Evolutionary conservation across 176 grass and related monocot genomes (phyloP).

Genomic region (Bothriochloa decipiens): DNA sequence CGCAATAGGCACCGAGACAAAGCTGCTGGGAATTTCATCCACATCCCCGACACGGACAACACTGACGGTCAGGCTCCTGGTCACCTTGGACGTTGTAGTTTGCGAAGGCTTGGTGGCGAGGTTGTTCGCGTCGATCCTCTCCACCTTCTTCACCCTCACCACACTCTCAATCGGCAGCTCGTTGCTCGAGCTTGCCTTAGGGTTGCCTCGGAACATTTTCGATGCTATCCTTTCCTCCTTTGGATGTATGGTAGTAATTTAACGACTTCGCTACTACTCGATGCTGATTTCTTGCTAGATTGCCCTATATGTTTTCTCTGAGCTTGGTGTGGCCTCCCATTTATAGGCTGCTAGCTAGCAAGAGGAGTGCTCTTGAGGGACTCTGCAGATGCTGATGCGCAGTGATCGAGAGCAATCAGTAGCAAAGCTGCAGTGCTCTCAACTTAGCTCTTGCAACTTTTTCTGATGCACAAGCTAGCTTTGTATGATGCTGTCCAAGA

Average conservation of each 20-base stretch:
- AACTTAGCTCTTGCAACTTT: slow-evolving; percentile 4
- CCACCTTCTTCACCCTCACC: slow-evolving; percentile 50
- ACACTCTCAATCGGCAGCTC: slow-evolving; percentile 22
- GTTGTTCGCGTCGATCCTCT: slow-evolving; percentile 53
- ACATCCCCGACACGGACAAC: slow-evolving; percentile 21
- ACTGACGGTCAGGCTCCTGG: slow-evolving; percentile 19
- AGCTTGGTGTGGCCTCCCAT: slow-evolving; percentile 35
- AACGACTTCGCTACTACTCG: background rate
- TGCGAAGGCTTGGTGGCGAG: slow-evolving; percentile 16
- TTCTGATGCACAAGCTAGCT: slow-evolving; percentile 15
- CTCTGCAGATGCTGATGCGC: slow-evolving; percentile 30
- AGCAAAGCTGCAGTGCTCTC: background rate
- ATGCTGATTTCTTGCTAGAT: background rate
- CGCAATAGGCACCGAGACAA: slow-evolving; percentile 14
- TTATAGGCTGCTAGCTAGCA: slow-evolving; percentile 38
- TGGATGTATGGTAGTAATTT: background rate
- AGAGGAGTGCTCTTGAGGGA: slow-evolving; percentile 29
- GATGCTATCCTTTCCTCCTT: background rate
- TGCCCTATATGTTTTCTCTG: background rate
- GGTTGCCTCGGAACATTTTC: slow-evolving; percentile 11
- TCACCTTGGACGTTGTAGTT: background rate
- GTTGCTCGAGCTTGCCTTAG: background rate
- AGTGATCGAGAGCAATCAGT: slow-evolving; percentile 31
- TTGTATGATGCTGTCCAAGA: slow-evolving; percentile 18
- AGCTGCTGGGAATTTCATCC: background rate